These are phyloP conservation scores for Asterionellopsis glacialis DNA, from an alignment of 108 stramenopile genomes.

Conservation along the genomic window DNA sequence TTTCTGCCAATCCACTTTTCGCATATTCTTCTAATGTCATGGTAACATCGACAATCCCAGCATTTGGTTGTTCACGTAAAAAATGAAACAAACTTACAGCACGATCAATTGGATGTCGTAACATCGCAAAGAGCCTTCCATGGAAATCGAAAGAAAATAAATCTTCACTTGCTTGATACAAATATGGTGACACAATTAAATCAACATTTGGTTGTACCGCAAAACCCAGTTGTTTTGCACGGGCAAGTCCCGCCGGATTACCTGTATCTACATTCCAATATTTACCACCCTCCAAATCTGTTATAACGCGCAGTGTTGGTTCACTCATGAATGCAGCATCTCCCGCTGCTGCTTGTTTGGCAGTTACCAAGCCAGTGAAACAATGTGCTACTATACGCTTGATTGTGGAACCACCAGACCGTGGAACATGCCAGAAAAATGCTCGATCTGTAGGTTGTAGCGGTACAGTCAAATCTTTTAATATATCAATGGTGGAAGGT, in stretches of 20 bases:
- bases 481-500: background rate
- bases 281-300: constrained; percentile 26
- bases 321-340: background rate
- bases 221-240: constrained; percentile 17
- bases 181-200: constrained; percentile 27
- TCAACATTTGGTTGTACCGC: constrained; percentile 12
- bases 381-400: constrained; percentile 34
- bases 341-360: constrained; percentile 25
- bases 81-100: constrained; percentile 30
- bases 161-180: constrained; percentile 21
- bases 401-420: constrained; percentile 32
- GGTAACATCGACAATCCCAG: constrained; percentile 4
- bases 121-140: constrained; percentile 29
- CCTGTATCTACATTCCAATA: constrained; percentile 44
- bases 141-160: constrained; percentile 28
- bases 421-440: constrained; percentile 38
- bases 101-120: constrained; percentile 45
- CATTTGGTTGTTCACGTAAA: constrained; percentile 22
- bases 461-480: background rate
- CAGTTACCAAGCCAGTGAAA: constrained; percentile 19
- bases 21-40: constrained; percentile 36
- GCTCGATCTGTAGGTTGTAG: constrained; percentile 13
- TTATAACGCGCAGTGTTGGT: constrained; percentile 11
- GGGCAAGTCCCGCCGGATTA: constrained; percentile 20
- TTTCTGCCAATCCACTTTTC: constrained; percentile 26